Evolutionary conservation across 495 filamentous ascomycete species (phyloP).

Genomic region (Letharia lupina): DNA sequence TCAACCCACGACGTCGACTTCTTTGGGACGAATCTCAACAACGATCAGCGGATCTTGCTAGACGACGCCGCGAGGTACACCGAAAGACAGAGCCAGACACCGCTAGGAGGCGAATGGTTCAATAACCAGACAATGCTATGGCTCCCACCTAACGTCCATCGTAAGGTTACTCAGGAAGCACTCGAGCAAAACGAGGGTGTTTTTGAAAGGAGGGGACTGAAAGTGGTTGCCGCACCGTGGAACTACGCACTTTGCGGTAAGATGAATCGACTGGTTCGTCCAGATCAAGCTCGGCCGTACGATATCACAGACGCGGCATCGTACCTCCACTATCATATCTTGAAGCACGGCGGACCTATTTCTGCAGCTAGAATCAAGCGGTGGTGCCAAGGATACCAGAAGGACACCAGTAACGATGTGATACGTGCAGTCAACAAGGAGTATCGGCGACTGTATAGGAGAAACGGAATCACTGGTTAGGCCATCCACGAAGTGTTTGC

Average conservation of each 20-base stretch:
- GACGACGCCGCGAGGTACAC: slow-evolving; percentile 11
- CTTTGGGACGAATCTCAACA: slow-evolving; percentile 6
- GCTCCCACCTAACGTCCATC: slow-evolving; percentile 6
- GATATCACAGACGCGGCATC: not conserved
- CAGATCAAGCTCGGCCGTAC: not conserved
- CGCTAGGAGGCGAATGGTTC: slow-evolving; percentile 12
- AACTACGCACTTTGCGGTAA: not conserved
- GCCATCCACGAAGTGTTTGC: not conserved
- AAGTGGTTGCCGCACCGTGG: not conserved
- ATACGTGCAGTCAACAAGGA: slow-evolving; percentile 5
- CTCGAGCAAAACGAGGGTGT: not conserved
- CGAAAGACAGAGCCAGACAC: not conserved
- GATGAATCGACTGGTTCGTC: not conserved
- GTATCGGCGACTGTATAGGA: slow-evolving; percentile 14
- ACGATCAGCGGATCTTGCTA: slow-evolving; percentile 5
- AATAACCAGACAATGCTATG: slow-evolving; percentile 12
- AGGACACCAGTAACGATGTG: not conserved
- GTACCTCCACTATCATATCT: not conserved
- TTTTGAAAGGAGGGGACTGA: not conserved
- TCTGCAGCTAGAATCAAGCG: not conserved
- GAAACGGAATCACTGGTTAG: not conserved
- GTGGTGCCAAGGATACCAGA: slow-evolving; percentile 1
- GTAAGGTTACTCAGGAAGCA: not conserved
- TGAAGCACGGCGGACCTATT: not conserved
- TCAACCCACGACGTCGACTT: not conserved